Conservation (phyloP, 2,329 filamentous ascomycete genomes). For the Botrytis porri region DNA sequence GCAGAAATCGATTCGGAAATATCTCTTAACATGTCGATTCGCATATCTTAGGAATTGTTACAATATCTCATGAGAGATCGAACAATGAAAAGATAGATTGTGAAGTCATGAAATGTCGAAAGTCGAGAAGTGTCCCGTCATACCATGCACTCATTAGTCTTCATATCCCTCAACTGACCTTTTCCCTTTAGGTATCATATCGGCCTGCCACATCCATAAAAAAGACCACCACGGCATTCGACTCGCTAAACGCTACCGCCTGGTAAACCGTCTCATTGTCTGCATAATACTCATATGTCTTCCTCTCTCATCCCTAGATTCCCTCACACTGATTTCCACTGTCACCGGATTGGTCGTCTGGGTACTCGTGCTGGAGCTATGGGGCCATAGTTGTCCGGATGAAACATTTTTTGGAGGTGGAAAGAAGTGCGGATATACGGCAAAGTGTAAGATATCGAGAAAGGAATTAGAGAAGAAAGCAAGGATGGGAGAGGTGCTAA, state of each 20-base stretch:
- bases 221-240: constrained; percentile 43
- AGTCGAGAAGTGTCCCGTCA: not conserved
- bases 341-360: constrained; percentile 46
- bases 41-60: not conserved
- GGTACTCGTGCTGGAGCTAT: constrained; percentile 49
- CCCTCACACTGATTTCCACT: constrained; percentile 46
- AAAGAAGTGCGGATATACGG: constrained; percentile 43
- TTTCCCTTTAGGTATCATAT: constrained; percentile 45
- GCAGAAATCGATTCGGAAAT: not conserved
- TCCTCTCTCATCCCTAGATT: constrained; percentile 49
- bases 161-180: not conserved
- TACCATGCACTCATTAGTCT: not conserved
- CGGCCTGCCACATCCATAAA: constrained; percentile 55
- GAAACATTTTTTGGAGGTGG: constrained; percentile 45
- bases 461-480: constrained; percentile 40
- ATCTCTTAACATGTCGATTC: not conserved
- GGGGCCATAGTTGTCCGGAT: constrained; percentile 47
- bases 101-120: not conserved
- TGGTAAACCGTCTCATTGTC: constrained; percentile 50
- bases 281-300: constrained; percentile 54
- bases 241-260: constrained; percentile 48
- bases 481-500: constrained; percentile 24
- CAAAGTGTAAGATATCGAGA: constrained; percentile 41
- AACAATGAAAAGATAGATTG: not conserved
- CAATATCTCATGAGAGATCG: not conserved